Evolutionary conservation across 2,329 filamentous ascomycete species (phyloP).

Genomic region (Madurella fahalii): DNA sequence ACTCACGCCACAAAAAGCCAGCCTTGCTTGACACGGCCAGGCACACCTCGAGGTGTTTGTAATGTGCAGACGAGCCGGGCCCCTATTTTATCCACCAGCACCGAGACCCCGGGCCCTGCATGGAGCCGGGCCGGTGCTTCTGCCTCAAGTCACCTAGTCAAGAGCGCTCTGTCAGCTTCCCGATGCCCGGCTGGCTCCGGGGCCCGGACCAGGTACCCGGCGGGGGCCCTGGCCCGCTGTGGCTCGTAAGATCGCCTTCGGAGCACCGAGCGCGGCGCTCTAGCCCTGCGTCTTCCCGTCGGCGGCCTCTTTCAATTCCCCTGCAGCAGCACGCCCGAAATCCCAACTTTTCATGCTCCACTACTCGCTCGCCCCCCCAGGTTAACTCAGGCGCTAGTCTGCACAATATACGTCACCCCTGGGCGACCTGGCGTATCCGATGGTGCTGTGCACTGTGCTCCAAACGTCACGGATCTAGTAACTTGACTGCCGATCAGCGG

Average conservation of each 20-base stretch:
- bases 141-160: too few relatives aligned
- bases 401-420: not conserved
- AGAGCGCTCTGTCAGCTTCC: not conserved
- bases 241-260: not conserved
- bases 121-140: too few relatives aligned
- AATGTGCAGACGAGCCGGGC: too few relatives aligned
- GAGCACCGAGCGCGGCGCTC: not conserved
- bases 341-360: too few relatives aligned
- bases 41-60: too few relatives aligned
- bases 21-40: too few relatives aligned
- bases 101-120: too few relatives aligned
- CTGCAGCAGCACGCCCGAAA: too few relatives aligned
- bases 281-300: not conserved
- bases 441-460: not conserved
- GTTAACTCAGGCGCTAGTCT: too few relatives aligned
- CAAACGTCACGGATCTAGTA: not conserved
- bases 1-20: too few relatives aligned
- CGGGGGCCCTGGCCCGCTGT: not conserved
- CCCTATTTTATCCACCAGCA: too few relatives aligned
- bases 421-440: not conserved
- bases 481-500: not conserved
- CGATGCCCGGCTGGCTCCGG: not conserved
- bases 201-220: constrained; percentile 10
- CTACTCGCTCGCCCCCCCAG: not conserved
- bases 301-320: not conserved